Evolutionary conservation across 495 filamentous ascomycete species (phyloP), one percentile per base, ranked within the genome.

Genomic region (Daldinia grandis): DNA sequence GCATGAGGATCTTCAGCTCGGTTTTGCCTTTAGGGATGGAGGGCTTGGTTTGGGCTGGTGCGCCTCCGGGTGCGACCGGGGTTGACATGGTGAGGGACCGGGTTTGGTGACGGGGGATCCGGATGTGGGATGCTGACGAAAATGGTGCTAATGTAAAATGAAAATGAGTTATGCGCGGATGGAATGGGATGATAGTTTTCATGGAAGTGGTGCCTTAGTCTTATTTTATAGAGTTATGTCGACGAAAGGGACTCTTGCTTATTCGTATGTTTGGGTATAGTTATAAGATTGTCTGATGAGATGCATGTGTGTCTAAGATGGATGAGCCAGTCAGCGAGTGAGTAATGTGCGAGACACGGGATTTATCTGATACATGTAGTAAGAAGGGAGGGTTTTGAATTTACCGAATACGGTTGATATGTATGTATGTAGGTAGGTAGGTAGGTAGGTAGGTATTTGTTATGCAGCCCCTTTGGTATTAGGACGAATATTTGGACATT

Each of bases 1-100:
- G 80, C 86, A 88, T 88, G 14, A 88, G 73, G 63, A 88, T 84
- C 62, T 81, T 84, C 28, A 87, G 62, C 68, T 84, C 76, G 54
- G 67, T 82, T 71, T 78, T 83, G 40, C 66, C 75, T 25, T 66
- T 65, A 21, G 68, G 62, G 37, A 72, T 72, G 54, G 50, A 24
- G 19, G 42, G 19, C 8, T 35, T 68, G 15, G 66, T 28, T 59
- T 61, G 35, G 17, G 58, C 68, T 62, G 33, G 55, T 17, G 33
- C 47, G 10, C 2, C 12, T 12, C 33, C 3, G 33, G 33, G 33
- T 35, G 3, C 12, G 33, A 4, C 31, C 30, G 60, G 19, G 24
- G 33, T 8, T 6, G 63, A 58, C 62, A 67, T 71, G 24, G 58
- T 55, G 69, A 62, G 62, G 10, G 54, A 1, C 24, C 58, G 58